Evolutionary conservation across 208 protist genomes (phyloP).

Genomic region (Crithidia mellificae): DNA sequence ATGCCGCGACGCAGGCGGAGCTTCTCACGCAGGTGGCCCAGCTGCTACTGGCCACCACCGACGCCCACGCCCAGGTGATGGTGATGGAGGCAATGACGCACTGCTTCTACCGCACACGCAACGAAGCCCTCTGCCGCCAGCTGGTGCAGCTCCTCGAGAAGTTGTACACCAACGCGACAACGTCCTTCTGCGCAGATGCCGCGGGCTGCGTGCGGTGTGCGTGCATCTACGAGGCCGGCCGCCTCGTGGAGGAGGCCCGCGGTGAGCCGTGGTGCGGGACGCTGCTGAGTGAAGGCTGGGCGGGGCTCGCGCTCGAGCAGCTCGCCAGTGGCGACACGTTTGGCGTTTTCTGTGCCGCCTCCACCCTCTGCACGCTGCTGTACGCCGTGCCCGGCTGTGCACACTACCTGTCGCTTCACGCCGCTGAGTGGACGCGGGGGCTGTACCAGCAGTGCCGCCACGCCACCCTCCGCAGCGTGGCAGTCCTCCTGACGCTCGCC

Average conservation of each 20-base stretch:
- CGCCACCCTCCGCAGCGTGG: constrained; percentile 18
- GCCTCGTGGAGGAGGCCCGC: constrained; percentile 25
- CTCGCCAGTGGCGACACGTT: constrained; percentile 21
- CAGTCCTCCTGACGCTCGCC: constrained; percentile 12
- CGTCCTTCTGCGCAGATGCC: neutral
- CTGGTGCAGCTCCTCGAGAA: constrained; percentile 24
- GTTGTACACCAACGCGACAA: constrained; percentile 6
- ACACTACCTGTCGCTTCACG: neutral
- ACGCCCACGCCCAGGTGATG: constrained; percentile 24
- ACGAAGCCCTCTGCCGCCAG: constrained; percentile 22
- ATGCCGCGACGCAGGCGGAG: constrained; percentile 18
- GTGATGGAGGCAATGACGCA: constrained; percentile 28
- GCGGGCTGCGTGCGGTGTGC: constrained; percentile 9
- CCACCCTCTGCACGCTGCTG: constrained; percentile 29
- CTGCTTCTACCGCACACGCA: constrained; percentile 30
- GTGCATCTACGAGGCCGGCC: constrained; percentile 28
- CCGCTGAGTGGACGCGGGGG: constrained; percentile 13
- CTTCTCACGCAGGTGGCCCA: constrained; percentile 29
- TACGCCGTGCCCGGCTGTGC: constrained; percentile 1
- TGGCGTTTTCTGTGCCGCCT: constrained; percentile 25
- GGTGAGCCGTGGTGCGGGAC: constrained; percentile 11
- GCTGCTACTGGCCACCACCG: constrained; percentile 23
- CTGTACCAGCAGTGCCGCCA: constrained; percentile 20
- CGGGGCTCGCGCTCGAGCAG: constrained; percentile 5
- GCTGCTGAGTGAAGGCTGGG: constrained; percentile 20